Evolutionary conservation across 129 eudicot species (phyloP).

Genomic region (Escallonia rubra): DNA sequence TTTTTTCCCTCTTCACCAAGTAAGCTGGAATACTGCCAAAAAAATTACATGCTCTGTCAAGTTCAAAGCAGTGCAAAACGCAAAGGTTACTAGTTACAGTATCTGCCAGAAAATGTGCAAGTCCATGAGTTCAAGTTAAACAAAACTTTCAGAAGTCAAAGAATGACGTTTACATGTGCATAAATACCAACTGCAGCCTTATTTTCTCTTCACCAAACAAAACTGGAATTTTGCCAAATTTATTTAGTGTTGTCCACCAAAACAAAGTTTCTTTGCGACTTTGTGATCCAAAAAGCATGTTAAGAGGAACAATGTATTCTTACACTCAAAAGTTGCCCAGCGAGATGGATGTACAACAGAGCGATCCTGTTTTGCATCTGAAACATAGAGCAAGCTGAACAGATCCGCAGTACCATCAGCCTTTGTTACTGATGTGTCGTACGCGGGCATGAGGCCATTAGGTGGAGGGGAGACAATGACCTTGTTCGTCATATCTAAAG

Average conservation of each 20-base stretch:
- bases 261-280: background rate
- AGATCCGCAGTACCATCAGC: constrained; percentile 36
- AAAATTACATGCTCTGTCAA: background rate
- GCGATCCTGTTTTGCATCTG: constrained; percentile 35
- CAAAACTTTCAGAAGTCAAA: too few relatives aligned
- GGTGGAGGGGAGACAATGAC: constrained; percentile 10
- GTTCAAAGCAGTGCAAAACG: too few relatives aligned
- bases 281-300: background rate
- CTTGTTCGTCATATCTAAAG: constrained; percentile 25
- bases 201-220: background rate
- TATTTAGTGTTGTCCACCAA: background rate
- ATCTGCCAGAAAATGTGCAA: too few relatives aligned
- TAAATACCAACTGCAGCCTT: too few relatives aligned
- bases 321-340: constrained; percentile 65
- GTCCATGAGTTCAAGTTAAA: too few relatives aligned
- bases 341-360: constrained; percentile 49
- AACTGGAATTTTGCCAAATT: background rate
- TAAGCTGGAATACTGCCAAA: background rate
- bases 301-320: constrained; percentile 6
- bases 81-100: too few relatives aligned
- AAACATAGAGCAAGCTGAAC: constrained; percentile 36
- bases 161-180: too few relatives aligned
- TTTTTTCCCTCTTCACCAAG: background rate
- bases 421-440: constrained; percentile 12
- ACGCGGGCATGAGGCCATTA: background rate